phyloP scores from a whole-genome alignment of 495 filamentous ascomycete genomes.

The Hypoxylon crocopeplum region DNA sequence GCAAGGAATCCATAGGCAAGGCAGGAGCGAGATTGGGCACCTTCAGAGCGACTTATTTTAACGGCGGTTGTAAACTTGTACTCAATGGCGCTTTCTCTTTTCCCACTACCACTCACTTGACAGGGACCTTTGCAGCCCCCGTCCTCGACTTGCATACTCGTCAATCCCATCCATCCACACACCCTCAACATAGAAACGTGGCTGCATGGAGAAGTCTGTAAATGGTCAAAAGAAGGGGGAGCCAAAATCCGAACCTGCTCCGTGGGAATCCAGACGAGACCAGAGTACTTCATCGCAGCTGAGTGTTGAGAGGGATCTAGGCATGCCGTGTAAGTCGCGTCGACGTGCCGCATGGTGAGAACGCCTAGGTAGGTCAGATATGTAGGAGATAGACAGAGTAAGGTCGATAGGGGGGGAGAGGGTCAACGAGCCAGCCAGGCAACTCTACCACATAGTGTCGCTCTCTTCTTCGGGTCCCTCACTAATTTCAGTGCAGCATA shows the following conservation, averaged over 20 bases:
- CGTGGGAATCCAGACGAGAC: neutral
- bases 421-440: too few relatives aligned
- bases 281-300: too few relatives aligned
- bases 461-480: too few relatives aligned
- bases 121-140: slow-evolving; percentile 13
- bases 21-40: slow-evolving; percentile 34
- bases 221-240: neutral
- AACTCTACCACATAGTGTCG: too few relatives aligned
- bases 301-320: too few relatives aligned
- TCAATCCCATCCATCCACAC: slow-evolving; percentile 12
- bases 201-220: slow-evolving; percentile 20
- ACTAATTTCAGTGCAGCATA: too few relatives aligned
- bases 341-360: too few relatives aligned
- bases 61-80: slow-evolving; percentile 31
- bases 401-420: too few relatives aligned
- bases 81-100: slow-evolving; percentile 2
- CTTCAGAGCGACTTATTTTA: slow-evolving; percentile 12
- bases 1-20: slow-evolving; percentile 36
- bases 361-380: too few relatives aligned
- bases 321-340: too few relatives aligned
- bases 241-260: slow-evolving; percentile 8
- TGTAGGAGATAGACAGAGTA: too few relatives aligned
- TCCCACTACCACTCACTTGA: neutral
- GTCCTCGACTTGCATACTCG: slow-evolving; percentile 4
- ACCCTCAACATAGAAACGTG: slow-evolving; percentile 26